Conservation (phyloP, 768 basidiomycete species). For the Hericium rajendrae region DNA sequence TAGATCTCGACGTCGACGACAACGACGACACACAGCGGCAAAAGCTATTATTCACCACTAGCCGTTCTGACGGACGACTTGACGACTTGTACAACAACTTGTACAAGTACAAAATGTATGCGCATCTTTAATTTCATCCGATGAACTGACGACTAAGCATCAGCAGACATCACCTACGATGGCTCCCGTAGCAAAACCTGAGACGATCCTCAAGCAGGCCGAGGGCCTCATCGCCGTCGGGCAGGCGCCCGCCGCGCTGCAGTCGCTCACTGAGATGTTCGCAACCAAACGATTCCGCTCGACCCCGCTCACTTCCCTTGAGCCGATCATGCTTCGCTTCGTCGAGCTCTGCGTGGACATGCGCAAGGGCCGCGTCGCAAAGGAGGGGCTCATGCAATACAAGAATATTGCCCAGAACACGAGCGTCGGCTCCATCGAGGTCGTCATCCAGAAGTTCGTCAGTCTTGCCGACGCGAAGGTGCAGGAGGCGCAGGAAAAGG, state of each 20-base stretch:
- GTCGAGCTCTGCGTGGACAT: conserved; percentile 94
- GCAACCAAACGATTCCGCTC: conserved; percentile 88
- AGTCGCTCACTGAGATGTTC: conserved; percentile 88
- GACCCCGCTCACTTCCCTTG: conserved; percentile 78
- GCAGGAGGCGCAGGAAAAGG: conserved; percentile 78
- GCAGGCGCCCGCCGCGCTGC: conserved; percentile 82
- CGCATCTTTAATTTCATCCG: no score
- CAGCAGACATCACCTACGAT: conserved; percentile 29
- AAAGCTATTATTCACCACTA: no score
- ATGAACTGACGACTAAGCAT: neutral
- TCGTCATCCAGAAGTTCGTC: conserved; percentile 82
- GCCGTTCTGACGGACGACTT: no score
- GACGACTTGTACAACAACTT: no score
- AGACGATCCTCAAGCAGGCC: conserved; percentile 87
- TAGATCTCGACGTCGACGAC: no score
- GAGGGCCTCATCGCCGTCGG: conserved; percentile 90
- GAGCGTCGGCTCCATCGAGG: conserved; percentile 84
- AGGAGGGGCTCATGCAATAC: conserved; percentile 94
- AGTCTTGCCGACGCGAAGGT: conserved; percentile 75
- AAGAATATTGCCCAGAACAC: conserved; percentile 97
- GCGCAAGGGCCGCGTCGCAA: conserved; percentile 87
- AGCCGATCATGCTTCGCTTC: conserved; percentile 94
- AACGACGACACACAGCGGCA: no score
- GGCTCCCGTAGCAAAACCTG: conserved; percentile 87
- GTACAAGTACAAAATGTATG: no score